Evolutionary conservation across 2,329 filamentous ascomycete genomes (phyloP).

Genomic region (Fusarium pseudograminearum): DNA sequence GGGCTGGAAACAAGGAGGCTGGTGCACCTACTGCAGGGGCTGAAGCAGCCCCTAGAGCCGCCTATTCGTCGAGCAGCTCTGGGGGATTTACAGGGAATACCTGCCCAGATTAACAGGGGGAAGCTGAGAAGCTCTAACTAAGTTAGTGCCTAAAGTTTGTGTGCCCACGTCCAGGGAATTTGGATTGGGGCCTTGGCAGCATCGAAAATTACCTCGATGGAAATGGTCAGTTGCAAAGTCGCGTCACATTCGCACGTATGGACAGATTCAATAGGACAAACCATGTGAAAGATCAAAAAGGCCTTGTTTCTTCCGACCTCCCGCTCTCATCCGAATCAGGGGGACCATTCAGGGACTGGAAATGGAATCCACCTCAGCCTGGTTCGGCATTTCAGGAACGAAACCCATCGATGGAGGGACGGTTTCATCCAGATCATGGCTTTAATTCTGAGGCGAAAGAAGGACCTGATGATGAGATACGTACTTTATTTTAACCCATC

Average conservation of each 20-base stretch:
- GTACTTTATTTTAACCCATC: not conserved
- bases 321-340: slow-evolving; percentile 34
- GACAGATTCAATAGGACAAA: slow-evolving; percentile 7
- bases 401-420: slow-evolving; percentile 9
- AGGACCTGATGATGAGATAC: slow-evolving; percentile 1
- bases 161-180: slow-evolving; percentile 26
- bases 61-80: slow-evolving; percentile 31
- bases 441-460: not conserved
- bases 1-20: slow-evolving; percentile 51
- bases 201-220: slow-evolving; percentile 8
- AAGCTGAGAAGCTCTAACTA: slow-evolving; percentile 7
- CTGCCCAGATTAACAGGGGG: slow-evolving; percentile 32
- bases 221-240: slow-evolving; percentile 17
- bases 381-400: slow-evolving; percentile 40
- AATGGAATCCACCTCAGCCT: slow-evolving; percentile 12
- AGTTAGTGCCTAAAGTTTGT: slow-evolving; percentile 18
- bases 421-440: slow-evolving; percentile 25
- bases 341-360: slow-evolving; percentile 29
- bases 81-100: slow-evolving; percentile 38
- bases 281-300: not conserved
- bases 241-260: slow-evolving; percentile 6
- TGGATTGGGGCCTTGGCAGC: slow-evolving; percentile 32
- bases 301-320: slow-evolving; percentile 27
- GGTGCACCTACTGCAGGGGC: slow-evolving; percentile 48
- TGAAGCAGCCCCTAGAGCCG: slow-evolving; percentile 26